A percentile compares a stretch with the other conserved stretches of the same genome.
Evolutionary conservation across 2,329 filamentous ascomycete genomes (phyloP).

Genomic region (Ceratocystis cubensis): DNA sequence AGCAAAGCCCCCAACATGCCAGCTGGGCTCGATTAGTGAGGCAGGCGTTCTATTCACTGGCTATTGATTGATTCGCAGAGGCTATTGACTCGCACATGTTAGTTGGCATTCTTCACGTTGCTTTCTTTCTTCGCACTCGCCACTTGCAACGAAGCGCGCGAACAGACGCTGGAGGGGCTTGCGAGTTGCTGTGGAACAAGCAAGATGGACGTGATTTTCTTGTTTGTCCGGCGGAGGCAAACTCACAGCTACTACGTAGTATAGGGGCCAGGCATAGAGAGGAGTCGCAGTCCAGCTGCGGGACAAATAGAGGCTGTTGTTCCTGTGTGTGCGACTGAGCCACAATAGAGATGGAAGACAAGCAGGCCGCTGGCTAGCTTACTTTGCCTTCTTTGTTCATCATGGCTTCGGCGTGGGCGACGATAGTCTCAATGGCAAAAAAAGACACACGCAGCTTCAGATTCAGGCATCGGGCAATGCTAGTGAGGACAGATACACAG

Average conservation of each 20-base stretch:
- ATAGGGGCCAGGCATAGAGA: background rate
- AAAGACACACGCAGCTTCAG: too few species aligned
- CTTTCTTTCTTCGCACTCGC: background rate
- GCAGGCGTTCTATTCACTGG: too few species aligned
- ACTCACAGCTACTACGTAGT: background rate
- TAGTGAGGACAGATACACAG: too few species aligned
- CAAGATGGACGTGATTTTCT: background rate
- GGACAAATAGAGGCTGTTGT: background rate
- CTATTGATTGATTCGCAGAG: too few species aligned
- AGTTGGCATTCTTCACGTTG: background rate
- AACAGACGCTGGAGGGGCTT: background rate
- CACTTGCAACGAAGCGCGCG: background rate
- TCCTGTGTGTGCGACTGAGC: background rate
- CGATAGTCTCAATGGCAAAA: too few species aligned
- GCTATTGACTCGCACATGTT: too few species aligned
- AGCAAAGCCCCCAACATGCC: slow-evolving; percentile 3
- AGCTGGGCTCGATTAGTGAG: background rate
- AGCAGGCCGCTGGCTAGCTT: too few species aligned
- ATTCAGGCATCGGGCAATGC: too few species aligned
- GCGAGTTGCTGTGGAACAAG: background rate
- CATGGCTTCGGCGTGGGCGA: too few species aligned
- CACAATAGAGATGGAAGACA: too few species aligned
- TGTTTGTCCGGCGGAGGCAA: background rate
- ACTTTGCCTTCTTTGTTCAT: too few species aligned
- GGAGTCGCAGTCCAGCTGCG: background rate